Base-by-base conservation (phyloP, 345 rosid genomes). In the Combretum micranthum region DNA sequence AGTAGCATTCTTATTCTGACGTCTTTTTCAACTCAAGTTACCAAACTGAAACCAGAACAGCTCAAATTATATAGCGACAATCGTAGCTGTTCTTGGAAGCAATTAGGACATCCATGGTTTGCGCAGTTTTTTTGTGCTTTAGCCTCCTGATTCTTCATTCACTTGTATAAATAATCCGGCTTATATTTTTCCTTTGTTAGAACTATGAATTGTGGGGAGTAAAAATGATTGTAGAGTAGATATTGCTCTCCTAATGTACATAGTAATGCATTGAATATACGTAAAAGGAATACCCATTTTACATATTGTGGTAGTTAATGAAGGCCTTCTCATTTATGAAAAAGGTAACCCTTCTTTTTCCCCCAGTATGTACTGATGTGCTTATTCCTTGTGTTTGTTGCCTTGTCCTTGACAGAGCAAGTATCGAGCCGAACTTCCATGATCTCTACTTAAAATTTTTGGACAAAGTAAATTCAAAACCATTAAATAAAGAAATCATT, bases 381-480 rank as follows among this genome's bases (percentile, higher is more conserved):
- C 9, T 15, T 64, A 50, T 18, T 52, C 21, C 44, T 20, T 26
- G n/a, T 20, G 22, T 49, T 11, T 25, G 6, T 21, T 45, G 44
- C 42, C n/a, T 20, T 56, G 12, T 12, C 47, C 20, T 53, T 72
- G 57, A 32, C 91, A 93, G 99, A 68, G 99, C 96, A 57, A 93
- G 99, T 77, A 93, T 89, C 64, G 99, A 93, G 66, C 99, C 91
- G 9, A 89, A 93, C 78, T 93, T 93, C 72, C 96, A 93, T 57
- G 97, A 93, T 54, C 57, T 93, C 78, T 93, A 93, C 80, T 81
- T 93, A 71, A 93, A 89, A 72, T 93, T 93, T 67, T 77, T 93
- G 69, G 99, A 93, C 59, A 93, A 89, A 77, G 80, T 86, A 56
- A 80, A 70, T 72, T 82, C 85, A 50, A 89, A 89, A 79, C 81